Evolutionary conservation across 345 rosid genomes (phyloP).

Genomic region (Camelina hispida): DNA sequence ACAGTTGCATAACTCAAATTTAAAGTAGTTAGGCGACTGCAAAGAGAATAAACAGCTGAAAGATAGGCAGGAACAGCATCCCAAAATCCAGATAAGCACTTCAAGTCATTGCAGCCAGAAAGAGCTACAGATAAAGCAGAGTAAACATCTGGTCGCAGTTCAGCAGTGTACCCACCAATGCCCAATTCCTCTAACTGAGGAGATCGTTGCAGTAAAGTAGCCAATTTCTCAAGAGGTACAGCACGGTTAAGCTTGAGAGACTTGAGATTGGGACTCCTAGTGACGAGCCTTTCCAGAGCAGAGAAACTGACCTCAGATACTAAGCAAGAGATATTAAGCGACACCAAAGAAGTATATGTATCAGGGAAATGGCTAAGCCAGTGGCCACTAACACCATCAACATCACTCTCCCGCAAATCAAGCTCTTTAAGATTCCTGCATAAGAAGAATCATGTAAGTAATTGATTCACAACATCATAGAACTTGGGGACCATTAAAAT

Average conservation of each 20-base stretch:
- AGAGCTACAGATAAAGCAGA: conserved; percentile 63
- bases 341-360: conserved; percentile 69
- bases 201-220: conserved; percentile 63
- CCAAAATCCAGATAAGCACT: conserved; percentile 88
- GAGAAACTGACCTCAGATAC: conserved; percentile 74
- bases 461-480: background rate
- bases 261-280: conserved; percentile 70
- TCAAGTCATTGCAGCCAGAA: conserved; percentile 69
- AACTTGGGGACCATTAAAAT: background rate
- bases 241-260: conserved; percentile 77
- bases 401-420: conserved; percentile 90
- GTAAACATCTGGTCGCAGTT: conserved; percentile 62
- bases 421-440: conserved; percentile 83
- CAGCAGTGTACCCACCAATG: conserved; percentile 68
- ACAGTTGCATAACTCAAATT: conserved; percentile 84
- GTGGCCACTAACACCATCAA: conserved; percentile 85
- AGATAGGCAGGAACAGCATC: conserved; percentile 83
- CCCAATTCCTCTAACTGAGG: conserved; percentile 90
- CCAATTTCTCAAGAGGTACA: conserved; percentile 76
- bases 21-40: conserved; percentile 68
- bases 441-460: background rate
- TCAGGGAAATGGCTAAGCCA: conserved; percentile 96
- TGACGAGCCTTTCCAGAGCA: conserved; percentile 82
- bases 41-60: conserved; percentile 71
- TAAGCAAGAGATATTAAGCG: conserved; percentile 85